phyloP scores from a whole-genome alignment of 2,329 filamentous ascomycete species.

The Raffaelea arxii region DNA sequence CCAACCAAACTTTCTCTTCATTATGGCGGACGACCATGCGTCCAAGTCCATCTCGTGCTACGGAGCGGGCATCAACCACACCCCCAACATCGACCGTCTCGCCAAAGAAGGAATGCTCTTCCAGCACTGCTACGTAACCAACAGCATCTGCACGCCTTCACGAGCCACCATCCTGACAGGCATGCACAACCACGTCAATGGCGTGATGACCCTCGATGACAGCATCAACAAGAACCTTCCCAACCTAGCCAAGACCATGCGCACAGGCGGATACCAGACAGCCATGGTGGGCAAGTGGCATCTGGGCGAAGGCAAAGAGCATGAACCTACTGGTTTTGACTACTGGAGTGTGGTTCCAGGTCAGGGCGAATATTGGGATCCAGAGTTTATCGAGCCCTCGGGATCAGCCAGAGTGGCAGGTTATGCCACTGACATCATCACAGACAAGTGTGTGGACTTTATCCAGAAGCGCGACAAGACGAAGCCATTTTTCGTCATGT shows the following conservation, averaged over 20 bases:
- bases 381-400: slow-evolving; percentile 33
- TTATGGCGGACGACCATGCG: slow-evolving; percentile 46
- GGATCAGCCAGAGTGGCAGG: slow-evolving; percentile 23
- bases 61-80: slow-evolving; percentile 40
- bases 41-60: slow-evolving; percentile 37
- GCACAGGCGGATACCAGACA: slow-evolving; percentile 35
- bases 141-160: slow-evolving; percentile 42
- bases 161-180: slow-evolving; percentile 39
- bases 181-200: slow-evolving; percentile 43
- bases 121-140: slow-evolving; percentile 45
- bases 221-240: slow-evolving; percentile 40
- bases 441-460: slow-evolving; percentile 35
- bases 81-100: slow-evolving; percentile 40
- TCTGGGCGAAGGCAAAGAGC: slow-evolving; percentile 34
- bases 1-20: slow-evolving; percentile 34
- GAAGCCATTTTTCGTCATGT: slow-evolving; percentile 44
- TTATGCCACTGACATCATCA: slow-evolving; percentile 43
- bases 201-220: slow-evolving; percentile 36
- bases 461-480: slow-evolving; percentile 23
- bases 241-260: slow-evolving; percentile 41
- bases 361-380: slow-evolving; percentile 43
- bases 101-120: slow-evolving; percentile 39
- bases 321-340: slow-evolving; percentile 40
- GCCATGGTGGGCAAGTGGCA: slow-evolving; percentile 47
- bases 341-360: slow-evolving; percentile 41